phyloP scores from a whole-genome alignment of 2,329 filamentous ascomycete genomes.

The Neospermospora avenae region DNA sequence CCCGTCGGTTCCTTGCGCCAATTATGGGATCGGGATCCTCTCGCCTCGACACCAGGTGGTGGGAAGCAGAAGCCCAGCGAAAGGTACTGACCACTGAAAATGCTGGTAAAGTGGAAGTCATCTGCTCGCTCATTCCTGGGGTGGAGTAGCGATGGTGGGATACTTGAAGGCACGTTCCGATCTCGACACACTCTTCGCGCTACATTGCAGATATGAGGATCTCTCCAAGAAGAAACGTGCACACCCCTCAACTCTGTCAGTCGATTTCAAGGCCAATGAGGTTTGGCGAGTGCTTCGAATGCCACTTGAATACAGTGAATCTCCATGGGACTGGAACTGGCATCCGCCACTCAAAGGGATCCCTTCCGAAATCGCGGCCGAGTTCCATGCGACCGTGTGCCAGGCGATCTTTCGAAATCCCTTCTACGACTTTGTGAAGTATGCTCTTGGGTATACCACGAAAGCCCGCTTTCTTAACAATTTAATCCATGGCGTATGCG shows the following conservation, averaged over 20 bases:
- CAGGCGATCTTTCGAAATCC: conserved; percentile 16
- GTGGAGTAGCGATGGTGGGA: neutral
- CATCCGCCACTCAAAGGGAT: conserved; percentile 11
- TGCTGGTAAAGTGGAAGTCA: neutral
- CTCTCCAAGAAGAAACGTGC: neutral
- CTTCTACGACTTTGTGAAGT: conserved; percentile 22
- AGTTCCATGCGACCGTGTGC: conserved; percentile 19
- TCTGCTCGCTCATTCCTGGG: neutral
- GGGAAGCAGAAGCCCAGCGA: neutral
- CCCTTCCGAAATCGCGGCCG: conserved; percentile 17
- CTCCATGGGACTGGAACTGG: conserved; percentile 20
- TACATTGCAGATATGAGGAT: neutral
- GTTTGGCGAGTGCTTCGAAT: conserved; percentile 17
- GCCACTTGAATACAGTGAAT: conserved; percentile 6
- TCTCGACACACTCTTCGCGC: neutral
- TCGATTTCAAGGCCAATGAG: conserved; percentile 17
- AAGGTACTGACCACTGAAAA: neutral
- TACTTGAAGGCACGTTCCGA: neutral
- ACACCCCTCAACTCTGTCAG: conserved; percentile 8
- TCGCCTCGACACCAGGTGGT: neutral
- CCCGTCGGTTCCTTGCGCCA: neutral
- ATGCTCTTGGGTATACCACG: conserved; percentile 19
- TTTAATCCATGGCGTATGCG: conserved; percentile 17
- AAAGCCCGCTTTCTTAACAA: conserved; percentile 12
- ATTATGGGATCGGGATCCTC: neutral